A percentile compares a stretch with the other conserved stretches of the same genome.
These are phyloP conservation scores for Tirmania nivea DNA, from an alignment of 495 filamentous ascomycete species.

Conservation along the genomic window DNA sequence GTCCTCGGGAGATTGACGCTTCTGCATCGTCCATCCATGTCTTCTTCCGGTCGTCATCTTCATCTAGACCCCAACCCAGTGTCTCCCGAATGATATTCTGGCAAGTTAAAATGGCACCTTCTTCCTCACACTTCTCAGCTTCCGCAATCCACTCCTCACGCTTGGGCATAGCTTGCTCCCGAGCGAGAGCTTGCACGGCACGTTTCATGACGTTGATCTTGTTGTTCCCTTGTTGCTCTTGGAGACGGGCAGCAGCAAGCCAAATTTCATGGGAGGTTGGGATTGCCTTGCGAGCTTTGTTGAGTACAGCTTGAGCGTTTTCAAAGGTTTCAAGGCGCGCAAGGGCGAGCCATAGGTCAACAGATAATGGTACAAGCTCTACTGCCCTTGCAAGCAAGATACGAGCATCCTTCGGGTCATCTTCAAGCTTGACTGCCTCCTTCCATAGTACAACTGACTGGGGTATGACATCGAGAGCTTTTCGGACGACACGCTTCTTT, in stretches of 20 bases:
- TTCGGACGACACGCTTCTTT: constrained; percentile 74
- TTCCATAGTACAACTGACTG: constrained; percentile 93
- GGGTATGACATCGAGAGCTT: constrained; percentile 71
- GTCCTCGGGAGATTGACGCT: constrained; percentile 49
- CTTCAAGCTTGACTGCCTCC: constrained; percentile 86
- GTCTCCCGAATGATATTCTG: constrained; percentile 78
- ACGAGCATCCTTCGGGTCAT: constrained; percentile 64
- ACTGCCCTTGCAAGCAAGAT: constrained; percentile 79
- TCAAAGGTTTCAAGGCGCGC: constrained; percentile 72
- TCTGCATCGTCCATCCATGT: constrained; percentile 88
- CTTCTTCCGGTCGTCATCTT: constrained; percentile 90
- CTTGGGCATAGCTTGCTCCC: constrained; percentile 85
- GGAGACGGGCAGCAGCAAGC: constrained; percentile 79
- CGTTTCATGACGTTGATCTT: constrained; percentile 85
- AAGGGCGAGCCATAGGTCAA: constrained; percentile 86
- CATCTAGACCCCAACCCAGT: constrained; percentile 77
- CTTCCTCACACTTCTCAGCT: constrained; percentile 84
- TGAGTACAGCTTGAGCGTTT: constrained; percentile 82
- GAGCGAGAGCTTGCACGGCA: constrained; percentile 71
- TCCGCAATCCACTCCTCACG: constrained; percentile 93
- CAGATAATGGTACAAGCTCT: constrained; percentile 75
- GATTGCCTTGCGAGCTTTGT: constrained; percentile 80
- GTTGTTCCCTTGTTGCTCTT: constrained; percentile 65
- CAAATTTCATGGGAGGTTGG: constrained; percentile 85
- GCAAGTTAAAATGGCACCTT: constrained; percentile 71